A percentile compares a stretch with the other conserved stretches of the same genome.
Conservation (phyloP, 768 basidiomycete genomes). For the Boletus coccyginus region DNA sequence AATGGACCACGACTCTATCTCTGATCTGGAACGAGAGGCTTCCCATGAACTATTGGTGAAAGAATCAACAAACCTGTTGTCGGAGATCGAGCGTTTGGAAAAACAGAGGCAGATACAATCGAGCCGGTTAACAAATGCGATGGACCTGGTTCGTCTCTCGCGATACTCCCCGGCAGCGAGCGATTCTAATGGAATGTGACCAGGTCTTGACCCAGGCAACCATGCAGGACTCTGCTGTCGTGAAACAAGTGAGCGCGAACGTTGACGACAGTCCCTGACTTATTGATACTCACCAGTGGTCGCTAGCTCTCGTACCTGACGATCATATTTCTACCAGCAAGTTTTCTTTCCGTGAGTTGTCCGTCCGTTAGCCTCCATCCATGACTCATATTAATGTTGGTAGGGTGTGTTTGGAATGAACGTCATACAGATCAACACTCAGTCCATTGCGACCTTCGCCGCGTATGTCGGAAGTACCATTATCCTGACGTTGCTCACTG, state of each 20-base stretch:
- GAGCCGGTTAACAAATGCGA: conserved; percentile 32
- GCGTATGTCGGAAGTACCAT: conserved; percentile 44
- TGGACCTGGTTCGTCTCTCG: conserved; percentile 23
- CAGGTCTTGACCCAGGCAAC: conserved; percentile 55
- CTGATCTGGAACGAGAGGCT: not conserved
- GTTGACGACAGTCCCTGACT: not conserved
- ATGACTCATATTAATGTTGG: conserved; percentile 7
- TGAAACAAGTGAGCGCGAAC: conserved; percentile 29
- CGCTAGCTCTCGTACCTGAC: conserved; percentile 54
- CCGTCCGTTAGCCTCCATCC: too few relatives aligned
- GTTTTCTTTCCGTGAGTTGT: conserved; percentile 36
- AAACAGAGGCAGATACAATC: conserved; percentile 28
- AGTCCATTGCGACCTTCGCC: conserved; percentile 30
- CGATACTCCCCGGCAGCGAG: not conserved
- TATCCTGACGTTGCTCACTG: conserved; percentile 46
- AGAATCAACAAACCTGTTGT: conserved; percentile 33
- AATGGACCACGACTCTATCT: conserved; percentile 30
- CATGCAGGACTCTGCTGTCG: conserved; percentile 39
- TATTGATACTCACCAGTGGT: not conserved
- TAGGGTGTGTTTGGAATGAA: conserved; percentile 34
- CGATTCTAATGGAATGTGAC: not conserved
- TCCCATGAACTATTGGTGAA: conserved; percentile 12
- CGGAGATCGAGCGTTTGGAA: conserved; percentile 41
- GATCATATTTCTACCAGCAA: conserved; percentile 60
- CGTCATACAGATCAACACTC: conserved; percentile 29